Percentiles rank a stretch among this genome's conserved stretches.
Evolutionary conservation across 2,329 filamentous ascomycete species (phyloP).

Genomic region (Taxawa tesnikishii): DNA sequence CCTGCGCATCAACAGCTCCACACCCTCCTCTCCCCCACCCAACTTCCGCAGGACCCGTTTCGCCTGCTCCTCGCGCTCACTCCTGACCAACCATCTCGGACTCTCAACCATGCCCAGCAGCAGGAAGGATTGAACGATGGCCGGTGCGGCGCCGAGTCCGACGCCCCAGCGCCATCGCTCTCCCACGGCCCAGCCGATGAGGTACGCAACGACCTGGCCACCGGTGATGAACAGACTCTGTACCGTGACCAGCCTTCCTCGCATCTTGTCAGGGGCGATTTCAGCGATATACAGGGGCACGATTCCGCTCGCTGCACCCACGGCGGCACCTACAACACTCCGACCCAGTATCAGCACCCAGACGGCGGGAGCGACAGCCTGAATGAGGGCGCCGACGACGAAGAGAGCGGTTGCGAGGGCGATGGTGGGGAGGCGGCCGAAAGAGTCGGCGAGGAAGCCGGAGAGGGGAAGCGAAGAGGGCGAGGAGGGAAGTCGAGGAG

Average conservation of each 20-base stretch:
- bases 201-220: constrained; percentile 80
- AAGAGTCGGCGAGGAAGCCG: constrained; percentile 37
- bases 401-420: constrained; percentile 53
- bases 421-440: constrained; percentile 36
- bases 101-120: constrained; percentile 73
- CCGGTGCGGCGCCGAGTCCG: constrained; percentile 68
- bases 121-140: constrained; percentile 55
- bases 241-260: constrained; percentile 72
- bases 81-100: constrained; percentile 73
- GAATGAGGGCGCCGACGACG: constrained; percentile 51
- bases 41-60: constrained; percentile 43
- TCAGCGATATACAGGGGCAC: constrained; percentile 49
- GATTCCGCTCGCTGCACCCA: constrained; percentile 69
- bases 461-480: constrained; percentile 43
- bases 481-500: constrained; percentile 44
- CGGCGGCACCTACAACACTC: constrained; percentile 57
- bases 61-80: constrained; percentile 50
- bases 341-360: constrained; percentile 50
- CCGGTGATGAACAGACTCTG: constrained; percentile 74
- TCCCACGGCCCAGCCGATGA: constrained; percentile 58
- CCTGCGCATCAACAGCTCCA: constrained; percentile 49
- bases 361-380: constrained; percentile 41
- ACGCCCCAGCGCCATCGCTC: constrained; percentile 88
- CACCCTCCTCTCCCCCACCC: constrained; percentile 32
- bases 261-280: constrained; percentile 28